These are phyloP conservation scores for Themeda triandra DNA, from an alignment of 176 grass and related monocot species.

Conservation along the genomic window DNA sequence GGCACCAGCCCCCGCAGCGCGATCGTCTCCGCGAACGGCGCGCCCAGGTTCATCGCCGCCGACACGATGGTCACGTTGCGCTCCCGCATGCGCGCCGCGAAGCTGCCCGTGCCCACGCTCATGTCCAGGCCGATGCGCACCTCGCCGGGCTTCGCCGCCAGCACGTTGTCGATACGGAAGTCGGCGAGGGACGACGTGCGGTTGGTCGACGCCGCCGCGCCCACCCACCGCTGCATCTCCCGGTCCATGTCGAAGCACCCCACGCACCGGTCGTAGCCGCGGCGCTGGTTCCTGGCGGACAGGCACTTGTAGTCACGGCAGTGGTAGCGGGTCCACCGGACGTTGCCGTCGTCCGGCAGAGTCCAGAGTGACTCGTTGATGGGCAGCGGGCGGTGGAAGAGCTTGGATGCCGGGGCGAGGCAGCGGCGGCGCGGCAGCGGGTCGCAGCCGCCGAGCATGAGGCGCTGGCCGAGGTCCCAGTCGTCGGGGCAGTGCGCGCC, in stretches of 20 bases:
- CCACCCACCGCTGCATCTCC: slow-evolving; percentile 51
- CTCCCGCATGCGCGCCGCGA: slow-evolving; percentile 86
- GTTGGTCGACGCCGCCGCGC: neutral
- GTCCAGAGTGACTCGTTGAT: slow-evolving; percentile 63
- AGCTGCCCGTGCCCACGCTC: slow-evolving; percentile 74
- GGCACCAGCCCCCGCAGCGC: slow-evolving; percentile 78
- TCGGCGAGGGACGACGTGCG: slow-evolving; percentile 19
- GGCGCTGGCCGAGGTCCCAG: slow-evolving; percentile 71
- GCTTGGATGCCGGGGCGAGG: slow-evolving; percentile 64
- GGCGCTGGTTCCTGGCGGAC: slow-evolving; percentile 53
- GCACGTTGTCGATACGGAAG: slow-evolving; percentile 68
- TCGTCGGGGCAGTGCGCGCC: slow-evolving; percentile 63
- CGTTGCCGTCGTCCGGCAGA: slow-evolving; percentile 62
- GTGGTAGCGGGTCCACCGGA: slow-evolving; percentile 76
- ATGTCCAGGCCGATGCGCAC: slow-evolving; percentile 72
- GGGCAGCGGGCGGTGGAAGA: slow-evolving; percentile 45
- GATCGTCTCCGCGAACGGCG: slow-evolving; percentile 81
- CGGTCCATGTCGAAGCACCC: slow-evolving; percentile 89
- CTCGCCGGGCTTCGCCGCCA: slow-evolving; percentile 70
- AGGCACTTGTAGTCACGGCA: slow-evolving; percentile 71
- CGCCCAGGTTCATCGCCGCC: slow-evolving; percentile 60
- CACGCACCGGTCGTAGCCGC: slow-evolving; percentile 56
- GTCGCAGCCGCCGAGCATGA: slow-evolving; percentile 78
- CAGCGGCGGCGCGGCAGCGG: slow-evolving; percentile 77
- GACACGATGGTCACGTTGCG: slow-evolving; percentile 64